These are phyloP conservation scores for Aureobasidium pullulans DNA, from an alignment of 2,329 filamentous ascomycete species.

Conservation along the genomic window DNA sequence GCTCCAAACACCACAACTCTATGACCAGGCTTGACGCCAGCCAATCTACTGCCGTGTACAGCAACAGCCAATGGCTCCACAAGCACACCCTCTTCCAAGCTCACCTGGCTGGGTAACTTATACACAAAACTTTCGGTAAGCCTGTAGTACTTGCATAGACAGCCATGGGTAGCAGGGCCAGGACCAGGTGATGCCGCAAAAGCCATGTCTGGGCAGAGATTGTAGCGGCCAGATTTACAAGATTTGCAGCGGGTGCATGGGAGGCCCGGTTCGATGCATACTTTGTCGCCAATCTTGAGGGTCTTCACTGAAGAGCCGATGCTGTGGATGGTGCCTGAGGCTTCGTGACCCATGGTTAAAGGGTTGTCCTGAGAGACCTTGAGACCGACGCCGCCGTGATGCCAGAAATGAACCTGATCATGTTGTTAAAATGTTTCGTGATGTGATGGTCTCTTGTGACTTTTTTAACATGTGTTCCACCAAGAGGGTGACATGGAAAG, in stretches of 20 bases:
- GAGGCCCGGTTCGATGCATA: slow-evolving; percentile 65
- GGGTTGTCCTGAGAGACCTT: slow-evolving; percentile 21
- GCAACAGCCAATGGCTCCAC: slow-evolving; percentile 49
- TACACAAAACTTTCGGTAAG: slow-evolving; percentile 43
- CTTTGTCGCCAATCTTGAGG: slow-evolving; percentile 57
- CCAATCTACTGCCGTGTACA: slow-evolving; percentile 38
- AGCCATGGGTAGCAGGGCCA: slow-evolving; percentile 28
- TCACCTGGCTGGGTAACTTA: slow-evolving; percentile 37
- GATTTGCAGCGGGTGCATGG: slow-evolving; percentile 59
- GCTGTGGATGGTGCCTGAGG: slow-evolving; percentile 55
- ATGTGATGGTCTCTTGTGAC: not conserved
- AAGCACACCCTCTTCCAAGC: slow-evolving; percentile 45
- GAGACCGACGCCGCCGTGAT: slow-evolving; percentile 52
- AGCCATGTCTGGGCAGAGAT: slow-evolving; percentile 19
- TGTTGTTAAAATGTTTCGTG: not conserved
- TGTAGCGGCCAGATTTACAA: slow-evolving; percentile 19
- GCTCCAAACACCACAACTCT: slow-evolving; percentile 43
- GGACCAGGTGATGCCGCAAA: slow-evolving; percentile 18
- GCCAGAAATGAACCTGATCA: slow-evolving; percentile 47
- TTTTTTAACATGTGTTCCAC: no score
- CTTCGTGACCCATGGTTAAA: slow-evolving; percentile 63
- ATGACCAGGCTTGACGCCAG: slow-evolving; percentile 36
- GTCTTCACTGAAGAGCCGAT: slow-evolving; percentile 51
- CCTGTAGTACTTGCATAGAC: slow-evolving; percentile 43
- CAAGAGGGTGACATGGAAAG: not conserved